Evolutionary conservation across 2,329 filamentous ascomycete species (phyloP).

Genomic region (Verticillium isaacii): DNA sequence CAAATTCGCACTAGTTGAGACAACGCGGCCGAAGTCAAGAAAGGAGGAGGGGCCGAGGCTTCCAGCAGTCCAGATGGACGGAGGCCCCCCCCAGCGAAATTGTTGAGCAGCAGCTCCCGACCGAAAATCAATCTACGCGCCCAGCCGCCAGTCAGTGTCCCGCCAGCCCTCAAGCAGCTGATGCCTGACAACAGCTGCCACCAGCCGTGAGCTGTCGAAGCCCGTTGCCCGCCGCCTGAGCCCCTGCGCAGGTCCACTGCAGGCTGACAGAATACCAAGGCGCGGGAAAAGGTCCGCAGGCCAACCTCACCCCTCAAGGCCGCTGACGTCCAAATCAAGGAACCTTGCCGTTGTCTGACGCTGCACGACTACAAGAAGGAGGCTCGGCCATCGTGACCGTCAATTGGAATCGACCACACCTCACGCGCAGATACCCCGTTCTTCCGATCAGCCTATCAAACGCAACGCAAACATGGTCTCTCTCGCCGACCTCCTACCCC

Average conservation of each 20-base stretch:
- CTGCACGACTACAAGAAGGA: neutral
- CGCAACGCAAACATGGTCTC: constrained; percentile 33
- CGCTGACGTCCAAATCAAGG: neutral
- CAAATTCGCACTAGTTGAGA: neutral
- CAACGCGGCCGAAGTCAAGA: neutral
- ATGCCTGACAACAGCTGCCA: neutral
- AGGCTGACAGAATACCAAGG: neutral
- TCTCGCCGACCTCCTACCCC: constrained; percentile 39
- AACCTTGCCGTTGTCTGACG: neutral
- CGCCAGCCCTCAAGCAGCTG: neutral
- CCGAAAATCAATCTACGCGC: neutral
- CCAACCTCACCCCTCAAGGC: neutral
- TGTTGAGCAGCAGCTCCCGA: neutral
- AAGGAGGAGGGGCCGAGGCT: neutral
- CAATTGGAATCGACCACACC: neutral
- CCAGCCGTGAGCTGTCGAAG: neutral
- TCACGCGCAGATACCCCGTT: neutral
- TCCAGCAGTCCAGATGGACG: neutral
- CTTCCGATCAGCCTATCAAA: neutral
- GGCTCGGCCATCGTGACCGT: neutral
- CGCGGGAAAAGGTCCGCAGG: neutral
- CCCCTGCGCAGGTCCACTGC: neutral
- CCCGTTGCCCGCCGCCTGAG: neutral
- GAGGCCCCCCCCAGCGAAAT: neutral
- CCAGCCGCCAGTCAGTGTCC: neutral